Base-by-base conservation (phyloP, 208 protist species). In the Novymonas esmeraldas region DNA sequence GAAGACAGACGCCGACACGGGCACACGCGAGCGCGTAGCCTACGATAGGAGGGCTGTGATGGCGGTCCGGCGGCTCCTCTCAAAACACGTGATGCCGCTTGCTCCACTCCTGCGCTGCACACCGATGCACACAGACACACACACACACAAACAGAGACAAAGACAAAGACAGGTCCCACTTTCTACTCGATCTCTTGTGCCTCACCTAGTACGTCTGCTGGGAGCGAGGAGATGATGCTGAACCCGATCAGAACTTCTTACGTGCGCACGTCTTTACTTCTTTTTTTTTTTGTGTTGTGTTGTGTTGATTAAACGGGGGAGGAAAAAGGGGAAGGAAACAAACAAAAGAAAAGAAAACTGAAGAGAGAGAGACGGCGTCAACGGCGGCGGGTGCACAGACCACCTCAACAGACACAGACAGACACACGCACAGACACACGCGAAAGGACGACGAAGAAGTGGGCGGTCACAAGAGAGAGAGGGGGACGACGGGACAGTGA, bases 1-100 rank as follows among this genome's bases (percentile, higher is more conserved):
- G 48, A 9, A 41, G 36, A 41, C 36, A 41, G 14, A 66, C 42
- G 50, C 39, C 57, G 11, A 65, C 66, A 67, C 24, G 56, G 46
- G 66, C 41, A 49, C 46, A 64, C 48, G 14, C 3, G 5, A 5
- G 9, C 16, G 6, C 44, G 52, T 31, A 13, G 20, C 18, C 7
- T 6, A 58, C 4, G 45, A 62, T 22, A 55, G 16, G 24, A 50
- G 14, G n/a, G 45, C 14, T 6, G 45, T 50, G 22, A n/a, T 7
- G 45, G 45, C 9, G 45, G 45, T 28, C 9, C 10, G 22, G 22
- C n/a, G n/a, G n/a, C n/a, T n/a, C n/a, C n/a, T n/a, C n/a, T n/a
- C n/a, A n/a, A n/a, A n/a, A n/a, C n/a, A n/a, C n/a, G n/a, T n/a
- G n/a, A n/a, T n/a, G n/a, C n/a, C n/a, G n/a, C n/a, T n/a, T n/a